Percentiles rank a stretch among this genome's conserved stretches.
Evolutionary conservation across 169 alveolate species (phyloP).

Genomic region (Plasmodium vivax): DNA sequence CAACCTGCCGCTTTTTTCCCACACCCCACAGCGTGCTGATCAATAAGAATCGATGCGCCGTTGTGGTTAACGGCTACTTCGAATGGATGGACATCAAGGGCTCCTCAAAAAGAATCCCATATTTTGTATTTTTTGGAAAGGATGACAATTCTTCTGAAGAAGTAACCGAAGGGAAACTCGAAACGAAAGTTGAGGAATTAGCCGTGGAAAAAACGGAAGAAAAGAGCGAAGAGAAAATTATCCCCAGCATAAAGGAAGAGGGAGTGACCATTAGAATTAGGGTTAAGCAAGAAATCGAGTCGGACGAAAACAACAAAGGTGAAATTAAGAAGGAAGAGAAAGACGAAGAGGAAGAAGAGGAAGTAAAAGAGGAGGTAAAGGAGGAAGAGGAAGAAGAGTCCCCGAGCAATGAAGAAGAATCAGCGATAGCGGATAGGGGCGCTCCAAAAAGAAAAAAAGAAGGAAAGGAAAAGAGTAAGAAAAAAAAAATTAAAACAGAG

Average conservation of each 20-base stretch:
- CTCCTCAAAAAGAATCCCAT: slow-evolving; percentile 25
- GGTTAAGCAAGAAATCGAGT: slow-evolving; percentile 1
- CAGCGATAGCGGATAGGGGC: background rate
- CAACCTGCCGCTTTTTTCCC: background rate
- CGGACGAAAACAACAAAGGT: background rate
- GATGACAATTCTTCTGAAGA: background rate
- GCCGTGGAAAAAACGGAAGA: background rate
- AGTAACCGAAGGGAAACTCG: background rate
- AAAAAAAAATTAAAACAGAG: slow-evolving; percentile 36
- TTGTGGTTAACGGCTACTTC: slow-evolving; percentile 49
- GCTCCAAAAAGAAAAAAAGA: slow-evolving; percentile 31
- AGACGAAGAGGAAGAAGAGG: background rate
- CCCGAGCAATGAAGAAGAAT: background rate
- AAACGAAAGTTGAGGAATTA: background rate
- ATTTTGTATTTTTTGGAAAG: slow-evolving; percentile 31
- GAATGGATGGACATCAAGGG: slow-evolving; percentile 22
- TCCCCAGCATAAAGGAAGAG: background rate
- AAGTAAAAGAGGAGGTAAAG: background rate
- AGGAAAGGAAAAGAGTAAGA: background rate
- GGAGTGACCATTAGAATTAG: background rate
- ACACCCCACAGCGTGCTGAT: slow-evolving; percentile 1
- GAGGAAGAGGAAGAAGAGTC: background rate
- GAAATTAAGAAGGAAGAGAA: background rate
- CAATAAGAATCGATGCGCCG: slow-evolving; percentile 54
- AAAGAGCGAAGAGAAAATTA: background rate